Evolutionary conservation across 1,284 basidiomycete genomes (phyloP), one percentile per base, ranked within the genome.

Genomic region (Puccinia horiana): DNA sequence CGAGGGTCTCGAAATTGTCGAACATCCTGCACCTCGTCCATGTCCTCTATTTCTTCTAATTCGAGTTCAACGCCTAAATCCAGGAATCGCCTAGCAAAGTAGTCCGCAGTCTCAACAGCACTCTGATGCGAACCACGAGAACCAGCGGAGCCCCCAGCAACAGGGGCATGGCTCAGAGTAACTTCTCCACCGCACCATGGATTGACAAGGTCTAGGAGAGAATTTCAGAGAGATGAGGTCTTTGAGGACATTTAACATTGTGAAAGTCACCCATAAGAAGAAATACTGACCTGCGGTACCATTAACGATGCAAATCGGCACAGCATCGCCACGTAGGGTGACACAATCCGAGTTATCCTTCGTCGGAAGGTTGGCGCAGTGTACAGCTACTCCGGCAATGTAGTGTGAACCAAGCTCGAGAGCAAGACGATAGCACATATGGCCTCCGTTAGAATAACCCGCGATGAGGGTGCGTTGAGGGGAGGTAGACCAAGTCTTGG

Each of bases 231-330:
- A 29, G 8, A 72, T n/a, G 70, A 32, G 0, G n/a, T 32, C 29
- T 23, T 23, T 61, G 23, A 76, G 74, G 32, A 44, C 26, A 40
- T 61, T 49, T 37, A 26, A 37, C 5, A 35, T 32, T 47, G 11
- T n/a, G 65, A 47, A 26, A 52, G 18, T 44, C 5, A 37, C 11
- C 4, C 8, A 40, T 29, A 20, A 23, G 63, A n/a, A 44, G 44
- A 52, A 26, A 67, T 32, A 44, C 47, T 40, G 32, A 79, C 77
- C 77, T 58, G 61, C 42, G 14, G 77, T 79, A 37, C 77, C 77
- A 58, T 79, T 79, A 12, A 79, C 29, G 37, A 79, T 79, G 52
- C 63, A 79, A 52, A 79, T 67, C 40, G 77, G 77, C n/a, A 70
- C 44, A 49, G 63, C 77, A n/a, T 70, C 77, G 12, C 23, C 26